Evolutionary conservation across 2,329 filamentous ascomycete species (phyloP), one percentile per base, ranked within the genome.

Genomic region (Fusarium setosum): DNA sequence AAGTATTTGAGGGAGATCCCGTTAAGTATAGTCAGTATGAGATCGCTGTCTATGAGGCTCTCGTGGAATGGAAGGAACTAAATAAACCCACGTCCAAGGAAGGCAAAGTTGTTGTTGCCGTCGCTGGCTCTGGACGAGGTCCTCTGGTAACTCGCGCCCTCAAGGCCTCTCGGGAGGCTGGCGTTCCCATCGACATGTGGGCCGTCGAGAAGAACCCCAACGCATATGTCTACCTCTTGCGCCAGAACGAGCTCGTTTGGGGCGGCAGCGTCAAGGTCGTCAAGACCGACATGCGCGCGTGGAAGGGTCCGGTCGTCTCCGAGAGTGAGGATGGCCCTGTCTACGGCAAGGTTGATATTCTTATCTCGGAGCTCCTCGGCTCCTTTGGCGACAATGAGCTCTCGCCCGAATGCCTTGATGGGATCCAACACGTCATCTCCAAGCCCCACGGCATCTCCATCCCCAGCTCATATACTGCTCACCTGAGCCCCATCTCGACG

Each of bases 21-120:
- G 92, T 99, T 79, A 99, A 99, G 79, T 99, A 99, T 76, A 90
- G 94, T 66, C 96, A 95, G 84, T 99, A 99, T 75, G 94, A 98
- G 76, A 84, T 86, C 42, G 96, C 96, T 13, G 91, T 96, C 56
- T 87, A 88, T 5, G 88, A 92, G 66, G 95, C 96, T 1, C 83
- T 99, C 63, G 84, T 81, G 12, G 94, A 98, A 73, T 96, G 96
- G 90, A 85, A 85, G 59, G 80, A 84, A 34, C 84, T 92, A 59
- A 83, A 86, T 29, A 94, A 93, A 74, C 90, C 93, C 1, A 92
- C 90, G 0, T 90, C 90, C 12, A 84, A 86, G 10, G 85, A 88
- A 45, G 90, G 90, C 17, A 86, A 87, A 5, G 89, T 97, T 4
- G 90, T 97, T 23, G 88, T 98, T 51, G 94, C 95, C 2, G 95